phyloP scores from a whole-genome alignment of 306 rosid species.

The Cicer judaicum region DNA sequence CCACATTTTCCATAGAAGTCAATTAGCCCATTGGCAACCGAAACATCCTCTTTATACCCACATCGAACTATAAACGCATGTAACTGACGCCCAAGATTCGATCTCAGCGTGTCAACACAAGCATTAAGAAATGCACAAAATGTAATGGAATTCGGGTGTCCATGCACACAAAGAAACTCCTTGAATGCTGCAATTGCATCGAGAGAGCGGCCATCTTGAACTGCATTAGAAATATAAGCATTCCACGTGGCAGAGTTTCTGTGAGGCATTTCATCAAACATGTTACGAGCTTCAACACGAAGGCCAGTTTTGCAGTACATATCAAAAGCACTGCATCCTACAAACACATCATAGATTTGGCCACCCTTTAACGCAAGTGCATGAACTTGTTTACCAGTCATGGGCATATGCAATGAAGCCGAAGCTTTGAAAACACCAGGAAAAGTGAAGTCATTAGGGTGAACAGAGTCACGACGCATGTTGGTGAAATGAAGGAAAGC shows the following conservation, averaged over 20 bases:
- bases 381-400: slow-evolving; percentile 69
- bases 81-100: slow-evolving; percentile 67
- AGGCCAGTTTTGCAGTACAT: slow-evolving; percentile 76
- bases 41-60: slow-evolving; percentile 60
- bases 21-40: slow-evolving; percentile 74
- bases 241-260: slow-evolving; percentile 78
- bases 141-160: slow-evolving; percentile 67
- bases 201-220: slow-evolving; percentile 56
- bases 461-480: slow-evolving; percentile 67
- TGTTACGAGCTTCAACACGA: slow-evolving; percentile 56
- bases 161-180: slow-evolving; percentile 61
- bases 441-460: slow-evolving; percentile 85
- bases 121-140: slow-evolving; percentile 87
- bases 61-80: slow-evolving; percentile 65
- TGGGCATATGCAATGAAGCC: slow-evolving; percentile 53
- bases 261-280: slow-evolving; percentile 84
- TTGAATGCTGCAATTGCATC: slow-evolving; percentile 57
- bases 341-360: slow-evolving; percentile 68
- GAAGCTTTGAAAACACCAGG: slow-evolving; percentile 84
- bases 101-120: slow-evolving; percentile 55
- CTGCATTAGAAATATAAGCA: slow-evolving; percentile 81
- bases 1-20: slow-evolving; percentile 87
- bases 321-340: slow-evolving; percentile 81
- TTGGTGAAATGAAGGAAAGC: slow-evolving; percentile 61
- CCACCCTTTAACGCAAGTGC: slow-evolving; percentile 75